phyloP scores from a whole-genome alignment of 2,329 filamentous ascomycete species.

The Colletotrichum tanaceti region DNA sequence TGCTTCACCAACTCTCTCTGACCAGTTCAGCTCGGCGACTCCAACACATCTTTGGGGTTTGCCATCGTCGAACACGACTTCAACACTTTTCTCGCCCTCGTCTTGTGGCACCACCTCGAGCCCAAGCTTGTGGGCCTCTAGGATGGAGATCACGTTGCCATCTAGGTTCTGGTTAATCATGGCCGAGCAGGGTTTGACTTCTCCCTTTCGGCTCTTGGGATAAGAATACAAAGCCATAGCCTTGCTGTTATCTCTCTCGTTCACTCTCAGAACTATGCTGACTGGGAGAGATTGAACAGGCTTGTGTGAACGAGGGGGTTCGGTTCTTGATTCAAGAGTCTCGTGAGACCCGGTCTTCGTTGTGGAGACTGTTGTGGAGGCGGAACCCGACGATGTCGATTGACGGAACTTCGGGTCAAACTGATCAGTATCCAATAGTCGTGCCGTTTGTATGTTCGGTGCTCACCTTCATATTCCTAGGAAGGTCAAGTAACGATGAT shows the following conservation, averaged over 20 bases:
- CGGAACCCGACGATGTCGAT: not conserved
- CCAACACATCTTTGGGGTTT: not conserved
- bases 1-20: not conserved
- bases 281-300: not conserved
- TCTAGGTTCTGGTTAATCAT: not conserved
- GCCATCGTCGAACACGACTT: not conserved
- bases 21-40: not conserved
- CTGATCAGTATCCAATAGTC: too few species aligned
- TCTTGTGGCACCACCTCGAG: not conserved
- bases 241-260: not conserved
- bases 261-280: not conserved
- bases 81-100: not conserved
- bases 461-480: not conserved
- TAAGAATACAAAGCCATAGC: not conserved
- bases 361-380: not conserved
- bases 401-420: not conserved
- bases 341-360: not conserved
- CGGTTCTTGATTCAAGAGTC: not conserved
- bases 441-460: not conserved
- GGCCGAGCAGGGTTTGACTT: not conserved
- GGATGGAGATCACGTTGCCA: not conserved
- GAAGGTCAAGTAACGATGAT: too few species aligned
- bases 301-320: not conserved
- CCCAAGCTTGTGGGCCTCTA: not conserved
- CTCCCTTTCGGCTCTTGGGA: not conserved